Percentiles rank a stretch among this genome's conserved stretches.
Evolutionary conservation across 768 basidiomycete species (phyloP).

Genomic region (Paxillus ammoniavirescens): DNA sequence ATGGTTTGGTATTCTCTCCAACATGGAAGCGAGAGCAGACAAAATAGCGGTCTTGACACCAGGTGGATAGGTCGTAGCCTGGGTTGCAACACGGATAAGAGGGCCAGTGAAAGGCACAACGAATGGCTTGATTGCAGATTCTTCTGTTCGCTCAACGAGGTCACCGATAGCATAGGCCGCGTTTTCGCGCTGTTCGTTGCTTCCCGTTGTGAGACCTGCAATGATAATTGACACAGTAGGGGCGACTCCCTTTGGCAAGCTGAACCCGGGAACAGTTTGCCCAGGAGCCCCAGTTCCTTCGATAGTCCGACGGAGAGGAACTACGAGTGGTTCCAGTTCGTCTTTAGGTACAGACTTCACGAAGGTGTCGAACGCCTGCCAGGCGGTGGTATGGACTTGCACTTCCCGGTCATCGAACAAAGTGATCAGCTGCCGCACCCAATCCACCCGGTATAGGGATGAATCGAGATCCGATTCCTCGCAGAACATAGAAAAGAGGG

Average conservation of each 20-base stretch:
- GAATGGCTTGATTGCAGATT: constrained; percentile 86
- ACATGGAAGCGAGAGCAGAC: constrained; percentile 78
- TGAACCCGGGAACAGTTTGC: constrained; percentile 80
- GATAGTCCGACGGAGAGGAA: constrained; percentile 84
- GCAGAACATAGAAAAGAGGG: constrained; percentile 80
- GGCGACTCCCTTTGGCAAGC: constrained; percentile 76
- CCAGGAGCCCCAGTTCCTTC: constrained; percentile 83
- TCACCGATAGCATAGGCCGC: constrained; percentile 97
- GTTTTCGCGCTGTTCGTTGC: constrained; percentile 92
- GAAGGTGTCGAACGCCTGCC: constrained; percentile 80
- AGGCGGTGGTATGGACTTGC: constrained; percentile 77
- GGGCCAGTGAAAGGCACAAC: constrained; percentile 95
- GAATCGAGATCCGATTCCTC: constrained; percentile 79
- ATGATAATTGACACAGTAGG: constrained; percentile 86
- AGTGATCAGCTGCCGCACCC: constrained; percentile 87
- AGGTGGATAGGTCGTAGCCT: constrained; percentile 85
- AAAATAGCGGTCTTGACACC: constrained; percentile 93
- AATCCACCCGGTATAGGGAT: constrained; percentile 86
- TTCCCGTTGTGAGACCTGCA: constrained; percentile 90
- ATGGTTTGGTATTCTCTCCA: constrained; percentile 81
- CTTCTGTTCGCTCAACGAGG: constrained; percentile 85
- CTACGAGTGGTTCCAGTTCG: constrained; percentile 87
- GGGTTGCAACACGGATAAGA: constrained; percentile 91
- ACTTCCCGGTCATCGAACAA: constrained; percentile 77
- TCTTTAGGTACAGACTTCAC: constrained; percentile 91